A percentile compares a stretch with the other conserved stretches of the same genome.
These are phyloP conservation scores for Starmerella vaccinii DNA, from an alignment of 805 yeast species.

Conservation along the genomic window DNA sequence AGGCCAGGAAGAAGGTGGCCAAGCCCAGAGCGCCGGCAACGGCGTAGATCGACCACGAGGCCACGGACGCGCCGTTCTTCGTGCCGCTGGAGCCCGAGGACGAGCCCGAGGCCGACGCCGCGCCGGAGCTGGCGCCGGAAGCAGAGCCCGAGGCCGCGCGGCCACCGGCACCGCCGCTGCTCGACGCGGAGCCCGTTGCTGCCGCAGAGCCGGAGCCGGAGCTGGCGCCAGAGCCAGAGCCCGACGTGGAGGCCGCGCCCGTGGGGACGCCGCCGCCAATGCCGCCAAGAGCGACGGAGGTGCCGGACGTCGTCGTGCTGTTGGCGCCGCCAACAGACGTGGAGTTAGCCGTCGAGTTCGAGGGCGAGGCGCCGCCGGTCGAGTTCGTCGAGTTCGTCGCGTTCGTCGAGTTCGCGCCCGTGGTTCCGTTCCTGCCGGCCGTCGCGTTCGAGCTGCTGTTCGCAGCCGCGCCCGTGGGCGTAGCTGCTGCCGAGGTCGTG, in stretches of 20 bases:
- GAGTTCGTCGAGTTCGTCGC: conserved; percentile 4
- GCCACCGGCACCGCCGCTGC: background rate
- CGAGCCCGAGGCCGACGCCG: conserved; percentile 11
- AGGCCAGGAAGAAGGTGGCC: conserved; percentile 13
- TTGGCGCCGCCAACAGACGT: conserved; percentile 6
- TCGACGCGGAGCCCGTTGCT: background rate
- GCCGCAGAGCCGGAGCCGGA: too few species aligned
- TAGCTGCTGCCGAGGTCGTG: conserved; percentile 1
- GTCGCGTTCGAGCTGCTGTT: too few species aligned
- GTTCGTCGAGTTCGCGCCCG: conserved; percentile 10
- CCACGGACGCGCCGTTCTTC: conserved; percentile 13
- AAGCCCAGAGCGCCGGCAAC: conserved; percentile 20
- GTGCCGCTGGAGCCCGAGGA: conserved; percentile 5
- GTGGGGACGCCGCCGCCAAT: background rate
- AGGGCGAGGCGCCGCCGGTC: background rate
- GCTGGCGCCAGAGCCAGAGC: conserved; percentile 6
- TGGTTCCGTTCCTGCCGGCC: conserved; percentile 1
- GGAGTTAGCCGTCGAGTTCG: background rate
- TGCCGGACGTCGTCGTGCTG: conserved; percentile 5
- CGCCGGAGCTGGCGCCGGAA: conserved; percentile 2
- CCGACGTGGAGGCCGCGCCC: background rate
- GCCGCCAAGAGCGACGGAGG: conserved; percentile 8
- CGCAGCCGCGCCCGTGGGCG: background rate
- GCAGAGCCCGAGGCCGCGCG: conserved; percentile 6
- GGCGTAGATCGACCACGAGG: conserved; percentile 9